Evolutionary conservation across 768 basidiomycete species (phyloP).

Genomic region (Leccinum pellstonianum): DNA sequence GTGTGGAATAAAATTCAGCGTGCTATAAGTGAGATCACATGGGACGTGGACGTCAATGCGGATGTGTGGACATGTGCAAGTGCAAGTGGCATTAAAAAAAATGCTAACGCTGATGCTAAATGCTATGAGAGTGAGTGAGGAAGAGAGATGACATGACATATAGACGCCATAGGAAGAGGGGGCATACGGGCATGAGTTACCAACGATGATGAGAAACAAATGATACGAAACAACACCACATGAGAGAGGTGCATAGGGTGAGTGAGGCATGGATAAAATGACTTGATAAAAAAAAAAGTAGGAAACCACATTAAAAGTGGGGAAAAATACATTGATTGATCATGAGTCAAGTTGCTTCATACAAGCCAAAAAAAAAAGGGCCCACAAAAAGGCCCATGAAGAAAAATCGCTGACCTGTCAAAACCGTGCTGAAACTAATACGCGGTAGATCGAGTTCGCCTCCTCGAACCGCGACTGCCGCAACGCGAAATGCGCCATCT

Average conservation of each 20-base stretch:
- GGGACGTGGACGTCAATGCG: neutral
- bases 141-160: neutral
- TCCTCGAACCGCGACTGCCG: conserved; percentile 73
- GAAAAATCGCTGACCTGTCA: conserved; percentile 14
- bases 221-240: neutral
- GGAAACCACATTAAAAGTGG: neutral
- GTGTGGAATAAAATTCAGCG: neutral
- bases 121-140: neutral
- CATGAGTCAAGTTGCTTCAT: conserved; percentile 7
- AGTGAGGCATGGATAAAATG: neutral
- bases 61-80: neutral
- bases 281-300: neutral
- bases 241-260: neutral
- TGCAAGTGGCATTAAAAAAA: neutral
- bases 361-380: conserved; percentile 23
- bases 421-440: conserved; percentile 47
- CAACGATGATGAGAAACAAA: neutral
- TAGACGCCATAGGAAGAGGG: neutral
- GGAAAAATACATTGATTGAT: neutral
- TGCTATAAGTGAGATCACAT: neutral
- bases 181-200: neutral
- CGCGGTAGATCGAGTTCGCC: conserved; percentile 69
- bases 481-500: conserved; percentile 77
- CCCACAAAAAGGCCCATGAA: conserved; percentile 4
- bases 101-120: neutral